A percentile compares a stretch with the other conserved stretches of the same genome.
These are phyloP conservation scores for Apiospora aurea DNA, from an alignment of 2,329 filamentous ascomycete species.

Conservation along the genomic window DNA sequence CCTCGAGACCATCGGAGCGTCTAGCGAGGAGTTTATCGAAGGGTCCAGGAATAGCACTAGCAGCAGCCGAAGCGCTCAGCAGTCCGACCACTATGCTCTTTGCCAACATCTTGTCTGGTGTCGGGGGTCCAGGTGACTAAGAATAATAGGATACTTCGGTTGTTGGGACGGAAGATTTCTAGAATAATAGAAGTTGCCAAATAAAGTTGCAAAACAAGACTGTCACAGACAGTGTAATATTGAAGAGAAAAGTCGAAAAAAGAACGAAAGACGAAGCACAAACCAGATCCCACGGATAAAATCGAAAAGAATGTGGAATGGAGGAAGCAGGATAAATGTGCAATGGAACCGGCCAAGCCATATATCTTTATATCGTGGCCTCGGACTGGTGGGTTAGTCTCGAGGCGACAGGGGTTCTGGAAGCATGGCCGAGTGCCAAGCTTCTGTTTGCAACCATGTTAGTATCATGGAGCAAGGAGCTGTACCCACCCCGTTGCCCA, in stretches of 20 bases:
- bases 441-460: slow-evolving; percentile 18
- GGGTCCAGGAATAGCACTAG: slow-evolving; percentile 54
- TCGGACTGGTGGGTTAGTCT: slow-evolving; percentile 5
- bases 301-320: slow-evolving; percentile 22
- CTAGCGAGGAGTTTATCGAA: slow-evolving; percentile 41
- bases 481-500: slow-evolving; percentile 8
- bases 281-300: slow-evolving; percentile 21
- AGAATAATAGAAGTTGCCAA: slow-evolving; percentile 1
- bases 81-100: slow-evolving; percentile 58
- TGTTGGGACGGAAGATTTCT: slow-evolving; percentile 2
- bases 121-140: slow-evolving; percentile 26
- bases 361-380: slow-evolving; percentile 21
- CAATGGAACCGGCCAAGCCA: slow-evolving; percentile 19
- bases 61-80: slow-evolving; percentile 52
- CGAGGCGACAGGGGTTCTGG: slow-evolving; percentile 18
- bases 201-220: slow-evolving; percentile 9
- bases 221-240: slow-evolving; percentile 5
- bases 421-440: slow-evolving; percentile 17
- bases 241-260: slow-evolving; percentile 9
- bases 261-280: slow-evolving; percentile 22
- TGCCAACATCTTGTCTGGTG: slow-evolving; percentile 56
- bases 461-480: slow-evolving; percentile 18
- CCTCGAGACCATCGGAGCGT: slow-evolving; percentile 43
- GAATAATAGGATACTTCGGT: slow-evolving; percentile 25
- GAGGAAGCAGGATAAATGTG: slow-evolving; percentile 19